Conservation (phyloP, 192 early-diverging fungal species). For the Coemansia sp. region DNA sequence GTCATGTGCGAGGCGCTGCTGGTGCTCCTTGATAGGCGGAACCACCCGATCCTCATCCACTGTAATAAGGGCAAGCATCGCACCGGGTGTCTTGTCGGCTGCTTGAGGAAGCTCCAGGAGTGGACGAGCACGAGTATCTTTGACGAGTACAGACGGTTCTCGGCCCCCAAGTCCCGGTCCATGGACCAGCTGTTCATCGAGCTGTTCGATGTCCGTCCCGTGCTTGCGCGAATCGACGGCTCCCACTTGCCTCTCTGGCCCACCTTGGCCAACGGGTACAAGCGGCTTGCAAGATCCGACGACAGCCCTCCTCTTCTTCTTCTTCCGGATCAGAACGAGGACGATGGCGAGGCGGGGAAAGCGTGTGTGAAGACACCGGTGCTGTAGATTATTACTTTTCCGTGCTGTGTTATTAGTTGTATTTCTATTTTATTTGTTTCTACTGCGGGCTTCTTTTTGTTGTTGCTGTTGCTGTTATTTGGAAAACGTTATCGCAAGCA, state of each 20-base stretch:
- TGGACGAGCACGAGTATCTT: conserved; percentile 97
- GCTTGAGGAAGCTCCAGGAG: conserved; percentile 88
- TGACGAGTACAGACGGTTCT: conserved; percentile 94
- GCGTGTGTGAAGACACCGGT: no score
- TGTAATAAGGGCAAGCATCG: conserved; percentile 99
- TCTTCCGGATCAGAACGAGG: no score
- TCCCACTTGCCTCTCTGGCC: conserved; percentile 69
- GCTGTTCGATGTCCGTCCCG: conserved; percentile 70
- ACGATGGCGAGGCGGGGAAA: no score
- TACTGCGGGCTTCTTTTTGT: no score
- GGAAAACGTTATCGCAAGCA: background rate
- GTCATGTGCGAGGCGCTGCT: conserved; percentile 40
- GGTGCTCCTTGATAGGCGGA: conserved; percentile 59
- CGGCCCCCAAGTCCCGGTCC: conserved; percentile 77
- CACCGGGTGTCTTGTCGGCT: conserved; percentile 95
- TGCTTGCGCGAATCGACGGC: conserved; percentile 64
- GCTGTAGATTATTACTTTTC: no score
- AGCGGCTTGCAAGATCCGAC: background rate
- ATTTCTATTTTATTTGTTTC: no score
- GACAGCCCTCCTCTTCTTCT: no score
- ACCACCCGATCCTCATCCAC: conserved; percentile 88
- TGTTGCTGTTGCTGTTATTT: background rate
- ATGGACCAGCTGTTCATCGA: conserved; percentile 90
- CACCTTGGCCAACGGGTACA: conserved; percentile 31
- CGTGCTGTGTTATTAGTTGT: no score